Conservation (phyloP, 2,329 filamentous ascomycete genomes). For the Aspergillus ochraceus region DNA sequence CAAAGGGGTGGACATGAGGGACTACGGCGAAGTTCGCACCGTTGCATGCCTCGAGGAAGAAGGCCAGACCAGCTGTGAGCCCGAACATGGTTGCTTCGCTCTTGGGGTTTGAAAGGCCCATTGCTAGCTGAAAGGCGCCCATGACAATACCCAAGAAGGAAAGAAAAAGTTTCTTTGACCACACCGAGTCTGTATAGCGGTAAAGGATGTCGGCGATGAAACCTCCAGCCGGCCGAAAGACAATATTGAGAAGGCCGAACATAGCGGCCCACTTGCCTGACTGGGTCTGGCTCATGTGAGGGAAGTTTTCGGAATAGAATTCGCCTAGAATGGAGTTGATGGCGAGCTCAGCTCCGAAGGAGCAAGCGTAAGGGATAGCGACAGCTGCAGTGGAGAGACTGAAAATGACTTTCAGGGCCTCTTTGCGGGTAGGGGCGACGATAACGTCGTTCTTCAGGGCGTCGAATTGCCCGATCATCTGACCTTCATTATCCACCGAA, state of each 20-base stretch:
- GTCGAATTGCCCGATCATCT: conserved; percentile 50
- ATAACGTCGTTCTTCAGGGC: conserved; percentile 60
- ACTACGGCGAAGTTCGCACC: conserved; percentile 85
- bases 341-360: conserved; percentile 61
- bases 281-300: conserved; percentile 53
- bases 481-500: conserved; percentile 38
- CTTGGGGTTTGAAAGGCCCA: conserved; percentile 64
- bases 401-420: conserved; percentile 61
- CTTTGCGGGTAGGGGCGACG: conserved; percentile 61
- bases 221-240: conserved; percentile 50
- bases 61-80: conserved; percentile 71
- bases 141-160: conserved; percentile 57
- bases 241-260: conserved; percentile 55
- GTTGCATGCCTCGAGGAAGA: conserved; percentile 83
- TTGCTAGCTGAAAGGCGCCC: conserved; percentile 62
- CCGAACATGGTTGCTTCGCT: conserved; percentile 68
- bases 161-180: conserved; percentile 65
- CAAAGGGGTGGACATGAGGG: conserved; percentile 79
- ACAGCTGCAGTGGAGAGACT: conserved; percentile 59
- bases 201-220: conserved; percentile 59
- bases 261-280: conserved; percentile 58
- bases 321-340: conserved; percentile 62
- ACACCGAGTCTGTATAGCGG: conserved; percentile 51
- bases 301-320: conserved; percentile 61
- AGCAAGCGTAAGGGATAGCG: conserved; percentile 58